Evolutionary conservation across 257 asterid species (phyloP), one percentile per base, ranked within the genome.

Genomic region (Handroanthus guayacan): DNA sequence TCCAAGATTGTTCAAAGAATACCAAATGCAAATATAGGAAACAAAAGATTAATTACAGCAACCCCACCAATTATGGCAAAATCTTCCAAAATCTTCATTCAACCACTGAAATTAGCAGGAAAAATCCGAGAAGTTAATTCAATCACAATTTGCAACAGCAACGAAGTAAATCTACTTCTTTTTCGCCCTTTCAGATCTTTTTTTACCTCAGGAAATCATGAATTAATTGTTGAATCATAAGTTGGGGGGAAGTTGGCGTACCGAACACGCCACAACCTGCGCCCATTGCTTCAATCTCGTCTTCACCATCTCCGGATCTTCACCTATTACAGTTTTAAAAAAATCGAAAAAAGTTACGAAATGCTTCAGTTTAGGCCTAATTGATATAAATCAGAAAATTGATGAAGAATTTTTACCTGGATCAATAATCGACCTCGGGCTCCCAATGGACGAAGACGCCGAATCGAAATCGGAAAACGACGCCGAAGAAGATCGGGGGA

Each of bases 281-380:
- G 97, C 96, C 98, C 98, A 93, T 25, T 88, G 96, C 82, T 69
- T 86, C 84, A 93, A 68, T 50, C 84, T 86, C 58, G 80, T 72
- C 81, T 93, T 93, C 87, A 84, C 83, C 47, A 41, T 73, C 79
- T 85, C 84, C 62, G 91, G 90, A 5, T 87, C 85, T 54, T 85
- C 96, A 68, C 84, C 96, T 90, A 64, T 54, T 63, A 31, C 12
- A 10, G 50, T 43, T 17, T 39, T 18, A 10, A 34, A 48, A 41
- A 63, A 17, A 6, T n/a, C 2, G 47, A 14, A 52, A 3, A 5
- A 36, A 37, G n/a, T 20, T 51, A 51, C 57, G 11, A 13, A 63
- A 65, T 65, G 71, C 52, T 41, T 65, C 17, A 16, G 17, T 6
- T 37, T 62, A 62, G 20, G 2, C 10, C 47, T 34, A 13, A 37